Evolutionary conservation across 805 yeast genomes (phyloP).

Genomic region (Cyberlindnera galapagoensis): DNA sequence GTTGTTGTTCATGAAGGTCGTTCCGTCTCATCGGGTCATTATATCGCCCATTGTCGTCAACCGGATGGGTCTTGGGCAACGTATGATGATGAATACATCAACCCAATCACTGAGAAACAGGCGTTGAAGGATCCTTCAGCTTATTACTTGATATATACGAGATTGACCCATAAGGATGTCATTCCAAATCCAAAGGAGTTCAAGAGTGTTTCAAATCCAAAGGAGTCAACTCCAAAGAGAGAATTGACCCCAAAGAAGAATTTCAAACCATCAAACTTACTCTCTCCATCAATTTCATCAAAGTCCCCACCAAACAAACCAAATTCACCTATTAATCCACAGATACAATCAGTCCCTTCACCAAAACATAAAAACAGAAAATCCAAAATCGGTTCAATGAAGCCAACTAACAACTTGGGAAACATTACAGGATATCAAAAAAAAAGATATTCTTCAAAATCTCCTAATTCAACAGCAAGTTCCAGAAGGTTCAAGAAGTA

Average conservation of each 20-base stretch:
- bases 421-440: conserved; percentile 14
- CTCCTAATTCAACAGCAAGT: too few species aligned
- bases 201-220: conserved; percentile 1
- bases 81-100: conserved; percentile 89
- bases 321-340: conserved; percentile 3
- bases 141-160: conserved; percentile 79
- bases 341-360: background rate
- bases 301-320: conserved; percentile 5
- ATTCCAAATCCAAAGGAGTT: conserved; percentile 6
- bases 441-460: conserved; percentile 19
- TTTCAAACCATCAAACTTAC: too few species aligned
- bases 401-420: conserved; percentile 22
- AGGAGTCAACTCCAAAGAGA: background rate
- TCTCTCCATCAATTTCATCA: conserved; percentile 1
- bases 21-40: conserved; percentile 88
- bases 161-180: conserved; percentile 54
- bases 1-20: conserved; percentile 95
- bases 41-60: conserved; percentile 83
- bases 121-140: conserved; percentile 85
- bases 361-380: conserved; percentile 7
- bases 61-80: conserved; percentile 92
- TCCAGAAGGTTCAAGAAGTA: conserved; percentile 21
- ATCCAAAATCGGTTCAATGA: conserved; percentile 10
- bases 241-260: background rate
- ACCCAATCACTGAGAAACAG: conserved; percentile 60